phyloP scores from a whole-genome alignment of 2,329 filamentous ascomycete genomes.

The Paecilomyces sp. region DNA sequence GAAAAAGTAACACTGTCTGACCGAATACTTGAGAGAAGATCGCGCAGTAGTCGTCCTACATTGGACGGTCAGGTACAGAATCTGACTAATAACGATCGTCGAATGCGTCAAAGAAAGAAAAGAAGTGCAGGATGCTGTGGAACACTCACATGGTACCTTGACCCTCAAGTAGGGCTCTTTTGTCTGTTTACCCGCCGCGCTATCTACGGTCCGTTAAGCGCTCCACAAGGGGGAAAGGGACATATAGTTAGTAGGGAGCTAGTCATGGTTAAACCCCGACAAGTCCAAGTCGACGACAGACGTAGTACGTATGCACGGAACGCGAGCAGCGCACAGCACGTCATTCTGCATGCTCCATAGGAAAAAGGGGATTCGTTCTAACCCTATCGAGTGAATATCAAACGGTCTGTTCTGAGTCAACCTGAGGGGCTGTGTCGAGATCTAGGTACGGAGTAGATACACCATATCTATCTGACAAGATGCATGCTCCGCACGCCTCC shows the following conservation, averaged over 20 bases:
- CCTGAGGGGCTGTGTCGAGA: background rate
- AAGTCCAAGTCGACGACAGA: background rate
- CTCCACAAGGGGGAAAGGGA: background rate
- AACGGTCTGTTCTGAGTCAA: background rate
- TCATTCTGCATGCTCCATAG: background rate
- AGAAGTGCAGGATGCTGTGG: background rate
- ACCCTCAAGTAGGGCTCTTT: background rate
- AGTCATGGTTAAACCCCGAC: background rate
- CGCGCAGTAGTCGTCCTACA: background rate
- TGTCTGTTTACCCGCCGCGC: background rate
- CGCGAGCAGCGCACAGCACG: background rate
- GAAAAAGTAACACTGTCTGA: background rate
- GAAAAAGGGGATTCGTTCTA: background rate
- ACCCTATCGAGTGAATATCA: background rate
- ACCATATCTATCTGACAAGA: too few relatives aligned
- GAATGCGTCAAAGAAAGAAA: background rate
- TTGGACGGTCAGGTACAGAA: background rate
- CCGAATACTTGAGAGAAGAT: background rate
- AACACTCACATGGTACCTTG: background rate
- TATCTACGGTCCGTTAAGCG: background rate
- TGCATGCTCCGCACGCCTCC: too few relatives aligned
- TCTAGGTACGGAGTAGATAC: too few relatives aligned
- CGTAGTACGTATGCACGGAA: background rate
- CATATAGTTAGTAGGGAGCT: background rate
- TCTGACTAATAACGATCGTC: background rate